Percentiles rank a stretch among this genome's conserved stretches.
Evolutionary conservation across 2,329 filamentous ascomycete genomes (phyloP).

Genomic region (Cladosporium sphaerospermum): DNA sequence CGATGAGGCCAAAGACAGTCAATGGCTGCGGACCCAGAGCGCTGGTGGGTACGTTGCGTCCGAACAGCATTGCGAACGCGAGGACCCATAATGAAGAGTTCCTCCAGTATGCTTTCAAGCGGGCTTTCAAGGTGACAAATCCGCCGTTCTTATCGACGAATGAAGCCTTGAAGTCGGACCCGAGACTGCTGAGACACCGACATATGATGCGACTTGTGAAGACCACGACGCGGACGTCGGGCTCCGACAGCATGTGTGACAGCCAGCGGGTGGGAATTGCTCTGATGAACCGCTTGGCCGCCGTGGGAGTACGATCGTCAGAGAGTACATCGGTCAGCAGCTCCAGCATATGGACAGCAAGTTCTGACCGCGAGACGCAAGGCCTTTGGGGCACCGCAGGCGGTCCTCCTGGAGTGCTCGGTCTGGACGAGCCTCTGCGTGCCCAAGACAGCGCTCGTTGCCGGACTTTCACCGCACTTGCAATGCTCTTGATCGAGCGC

Average conservation of each 20-base stretch:
- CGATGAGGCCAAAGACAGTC: constrained; percentile 65
- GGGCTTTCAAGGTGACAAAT: constrained; percentile 75
- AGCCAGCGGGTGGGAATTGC: constrained; percentile 82
- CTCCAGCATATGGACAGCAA: constrained; percentile 24
- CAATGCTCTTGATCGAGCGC: constrained; percentile 20
- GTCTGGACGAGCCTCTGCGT: constrained; percentile 19
- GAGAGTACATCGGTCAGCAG: constrained; percentile 23
- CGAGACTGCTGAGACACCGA: constrained; percentile 75
- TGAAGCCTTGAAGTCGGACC: constrained; percentile 72
- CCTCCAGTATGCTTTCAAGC: constrained; percentile 84
- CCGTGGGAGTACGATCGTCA: constrained; percentile 20
- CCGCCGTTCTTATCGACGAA: constrained; percentile 83
- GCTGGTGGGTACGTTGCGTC: constrained; percentile 63
- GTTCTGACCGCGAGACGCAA: constrained; percentile 22
- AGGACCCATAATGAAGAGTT: constrained; percentile 78
- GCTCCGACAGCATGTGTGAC: constrained; percentile 81
- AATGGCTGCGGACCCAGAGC: constrained; percentile 65
- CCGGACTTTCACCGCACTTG: constrained; percentile 23
- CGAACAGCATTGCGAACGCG: constrained; percentile 83
- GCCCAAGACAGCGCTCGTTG: constrained; percentile 26
- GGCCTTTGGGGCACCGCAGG: constrained; percentile 1
- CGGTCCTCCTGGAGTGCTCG: constrained; percentile 22
- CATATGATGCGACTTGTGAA: constrained; percentile 77
- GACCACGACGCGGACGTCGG: constrained; percentile 75
- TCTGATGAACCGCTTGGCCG: constrained; percentile 66